Base-by-base conservation (phyloP, 2,329 filamentous ascomycete species). In the Didymella arachidicola region DNA sequence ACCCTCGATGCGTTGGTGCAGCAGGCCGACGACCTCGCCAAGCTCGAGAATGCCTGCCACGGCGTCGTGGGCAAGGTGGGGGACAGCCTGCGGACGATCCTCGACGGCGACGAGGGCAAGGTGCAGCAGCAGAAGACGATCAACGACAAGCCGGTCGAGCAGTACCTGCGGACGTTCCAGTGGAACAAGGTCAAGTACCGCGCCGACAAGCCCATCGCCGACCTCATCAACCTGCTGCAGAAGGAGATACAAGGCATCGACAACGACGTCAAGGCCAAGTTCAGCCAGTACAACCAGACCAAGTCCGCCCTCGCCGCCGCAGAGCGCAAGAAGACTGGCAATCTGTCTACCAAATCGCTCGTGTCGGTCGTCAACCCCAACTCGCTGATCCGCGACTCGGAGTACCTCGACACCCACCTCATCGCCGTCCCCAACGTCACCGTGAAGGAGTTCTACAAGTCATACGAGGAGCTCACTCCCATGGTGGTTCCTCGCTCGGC, bases 131-230 rank as follows among this genome's bases (percentile, higher is more conserved):
- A 96, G 81, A 96, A 96, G 84, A 90, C 89, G 72, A 93, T 97
- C 77, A 96, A 96, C 75, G 92, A 97, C 75, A 96, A 96, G 78
- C 93, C 95, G n/a, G 93, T 94, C 60, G 94, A 97, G 70, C 90
- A 94, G 76, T 99, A 98, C 76, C 82, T 99, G 44, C 87, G 89
- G 73, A 89, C 86, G 54, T 99, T 98, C 79, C 86, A 87, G 66
- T 99, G 95, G 95, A 98, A 98, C 81, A 97, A 95, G 79, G 92
- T 96, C 79, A 95, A 97, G 77, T 99, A 98, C 79, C 89, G 95
- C 71, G 89, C 91, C 62, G 95, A 99, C 78, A 96, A 94, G 77
- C 87, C 94, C 49, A 86, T 99, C 61, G 85, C 87, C 55, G 94
- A 98, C 74, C 83, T 98, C 59, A 89, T 97, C 69, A 90, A 93